Conservation (phyloP, 208 protist species). For the Vickermania spadyakhi region DNA sequence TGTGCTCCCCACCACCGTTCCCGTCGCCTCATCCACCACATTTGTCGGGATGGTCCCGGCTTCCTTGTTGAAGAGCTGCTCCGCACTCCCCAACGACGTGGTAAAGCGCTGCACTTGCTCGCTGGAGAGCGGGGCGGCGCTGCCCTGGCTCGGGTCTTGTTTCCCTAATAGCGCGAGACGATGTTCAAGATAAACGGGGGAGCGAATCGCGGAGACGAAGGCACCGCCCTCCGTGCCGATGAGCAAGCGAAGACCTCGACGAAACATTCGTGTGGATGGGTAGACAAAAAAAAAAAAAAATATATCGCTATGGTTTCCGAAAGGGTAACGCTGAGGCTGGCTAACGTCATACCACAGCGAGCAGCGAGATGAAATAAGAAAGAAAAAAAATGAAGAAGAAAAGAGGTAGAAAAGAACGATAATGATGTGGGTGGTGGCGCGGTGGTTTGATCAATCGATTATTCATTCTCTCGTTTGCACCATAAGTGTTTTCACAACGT, state of each 20-base stretch:
- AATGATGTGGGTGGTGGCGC: not conserved
- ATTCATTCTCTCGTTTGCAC: too few species aligned
- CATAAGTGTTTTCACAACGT: too few species aligned
- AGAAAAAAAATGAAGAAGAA: slow-evolving; percentile 9
- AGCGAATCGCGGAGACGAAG: slow-evolving; percentile 68
- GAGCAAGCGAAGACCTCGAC: slow-evolving; percentile 35
- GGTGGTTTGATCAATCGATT: too few species aligned
- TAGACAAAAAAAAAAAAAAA: slow-evolving; percentile 3
- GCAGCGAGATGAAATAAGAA: slow-evolving; percentile 1
- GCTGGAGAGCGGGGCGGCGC: slow-evolving; percentile 32
- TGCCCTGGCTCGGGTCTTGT: slow-evolving; percentile 24
- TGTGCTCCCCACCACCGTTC: slow-evolving; percentile 70
- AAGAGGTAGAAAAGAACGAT: slow-evolving; percentile 2
- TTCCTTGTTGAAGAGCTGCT: slow-evolving; percentile 83
- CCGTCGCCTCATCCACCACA: slow-evolving; percentile 80
- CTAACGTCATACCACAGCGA: too few species aligned
- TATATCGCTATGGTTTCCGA: too few species aligned
- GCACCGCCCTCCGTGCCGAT: slow-evolving; percentile 62
- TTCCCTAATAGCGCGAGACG: slow-evolving; percentile 76
- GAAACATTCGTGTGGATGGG: slow-evolving; percentile 25
- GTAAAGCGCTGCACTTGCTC: slow-evolving; percentile 81
- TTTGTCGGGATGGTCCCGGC: slow-evolving; percentile 66
- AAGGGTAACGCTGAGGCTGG: too few species aligned
- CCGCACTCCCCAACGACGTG: slow-evolving; percentile 61
- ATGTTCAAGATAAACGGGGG: slow-evolving; percentile 74